Evolutionary conservation across 257 asterid species (phyloP).

Genomic region (Agastache rugosa): DNA sequence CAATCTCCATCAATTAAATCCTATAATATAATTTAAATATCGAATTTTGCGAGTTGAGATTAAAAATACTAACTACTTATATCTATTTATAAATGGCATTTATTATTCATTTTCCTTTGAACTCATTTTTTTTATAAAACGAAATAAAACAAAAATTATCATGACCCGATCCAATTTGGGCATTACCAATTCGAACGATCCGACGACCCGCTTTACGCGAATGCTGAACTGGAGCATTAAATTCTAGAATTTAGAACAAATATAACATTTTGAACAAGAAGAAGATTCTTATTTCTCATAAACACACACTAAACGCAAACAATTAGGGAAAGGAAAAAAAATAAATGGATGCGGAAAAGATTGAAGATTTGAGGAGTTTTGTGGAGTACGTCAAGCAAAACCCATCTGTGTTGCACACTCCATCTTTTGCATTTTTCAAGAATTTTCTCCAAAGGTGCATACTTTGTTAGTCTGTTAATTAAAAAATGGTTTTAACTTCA

Average conservation of each 20-base stretch:
- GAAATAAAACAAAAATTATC: too few relatives aligned
- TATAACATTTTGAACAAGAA: neutral
- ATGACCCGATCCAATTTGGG: too few relatives aligned
- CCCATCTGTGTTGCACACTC: constrained; percentile 53
- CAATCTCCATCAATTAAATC: too few relatives aligned
- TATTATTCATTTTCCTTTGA: too few relatives aligned
- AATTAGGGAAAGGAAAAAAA: neutral
- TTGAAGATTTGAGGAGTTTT: constrained; percentile 56
- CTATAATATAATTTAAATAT: too few relatives aligned
- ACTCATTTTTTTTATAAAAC: too few relatives aligned
- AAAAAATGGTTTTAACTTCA: neutral
- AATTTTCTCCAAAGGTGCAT: constrained; percentile 64
- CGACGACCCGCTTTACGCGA: neutral
- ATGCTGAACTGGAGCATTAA: constrained; percentile 12
- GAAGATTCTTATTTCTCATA: neutral
- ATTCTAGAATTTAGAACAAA: constrained; percentile 5
- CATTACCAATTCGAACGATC: neutral
- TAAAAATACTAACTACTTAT: too few relatives aligned
- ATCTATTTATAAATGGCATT: too few relatives aligned
- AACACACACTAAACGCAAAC: constrained; percentile 8
- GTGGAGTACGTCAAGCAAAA: constrained; percentile 51
- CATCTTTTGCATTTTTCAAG: constrained; percentile 66
- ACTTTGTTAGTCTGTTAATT: neutral
- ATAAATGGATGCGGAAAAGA: constrained; percentile 55
- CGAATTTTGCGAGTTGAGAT: too few relatives aligned